Evolutionary conservation across 2,329 filamentous ascomycete genomes (phyloP).

Genomic region (Knoxdaviesia proteae): DNA sequence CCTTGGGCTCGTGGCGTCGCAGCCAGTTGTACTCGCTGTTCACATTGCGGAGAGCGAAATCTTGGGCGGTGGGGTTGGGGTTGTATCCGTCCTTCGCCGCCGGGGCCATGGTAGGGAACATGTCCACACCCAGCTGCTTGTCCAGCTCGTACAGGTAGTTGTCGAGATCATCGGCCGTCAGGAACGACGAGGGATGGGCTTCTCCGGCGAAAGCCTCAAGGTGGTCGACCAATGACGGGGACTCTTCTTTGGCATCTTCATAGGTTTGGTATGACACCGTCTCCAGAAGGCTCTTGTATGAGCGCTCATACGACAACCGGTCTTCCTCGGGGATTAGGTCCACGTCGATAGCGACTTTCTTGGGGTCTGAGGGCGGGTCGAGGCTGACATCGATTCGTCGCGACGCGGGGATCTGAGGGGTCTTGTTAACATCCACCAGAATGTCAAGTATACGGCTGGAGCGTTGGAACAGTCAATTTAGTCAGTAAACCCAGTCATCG

Average conservation of each 20-base stretch:
- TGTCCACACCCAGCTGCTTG: conserved; percentile 20
- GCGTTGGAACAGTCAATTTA: conserved; percentile 5
- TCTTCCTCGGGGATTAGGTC: conserved; percentile 17
- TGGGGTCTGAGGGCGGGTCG: conserved; percentile 20
- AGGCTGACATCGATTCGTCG: conserved; percentile 53
- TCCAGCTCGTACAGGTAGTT: conserved; percentile 52
- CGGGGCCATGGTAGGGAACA: conserved; percentile 29
- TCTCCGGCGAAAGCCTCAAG: conserved; percentile 28
- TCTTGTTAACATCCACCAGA: conserved; percentile 75
- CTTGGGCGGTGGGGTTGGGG: conserved; percentile 17
- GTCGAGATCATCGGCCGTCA: conserved; percentile 50
- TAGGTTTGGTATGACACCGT: conserved; percentile 31
- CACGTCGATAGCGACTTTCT: conserved; percentile 12
- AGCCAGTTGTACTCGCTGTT: conserved; percentile 95
- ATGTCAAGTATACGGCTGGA: conserved; percentile 69
- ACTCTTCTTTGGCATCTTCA: conserved; percentile 36
- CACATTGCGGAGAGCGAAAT: conserved; percentile 40
- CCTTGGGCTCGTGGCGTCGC: conserved; percentile 60
- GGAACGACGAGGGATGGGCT: conserved; percentile 40
- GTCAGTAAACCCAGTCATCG: background rate
- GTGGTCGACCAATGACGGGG: conserved; percentile 33
- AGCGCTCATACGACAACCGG: conserved; percentile 22
- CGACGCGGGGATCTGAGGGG: conserved; percentile 52
- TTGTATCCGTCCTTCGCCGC: conserved; percentile 16
- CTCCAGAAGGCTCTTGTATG: conserved; percentile 26